These are phyloP conservation scores for Prunus yedoensis DNA, from an alignment of 331 rosid species.

Conservation along the genomic window DNA sequence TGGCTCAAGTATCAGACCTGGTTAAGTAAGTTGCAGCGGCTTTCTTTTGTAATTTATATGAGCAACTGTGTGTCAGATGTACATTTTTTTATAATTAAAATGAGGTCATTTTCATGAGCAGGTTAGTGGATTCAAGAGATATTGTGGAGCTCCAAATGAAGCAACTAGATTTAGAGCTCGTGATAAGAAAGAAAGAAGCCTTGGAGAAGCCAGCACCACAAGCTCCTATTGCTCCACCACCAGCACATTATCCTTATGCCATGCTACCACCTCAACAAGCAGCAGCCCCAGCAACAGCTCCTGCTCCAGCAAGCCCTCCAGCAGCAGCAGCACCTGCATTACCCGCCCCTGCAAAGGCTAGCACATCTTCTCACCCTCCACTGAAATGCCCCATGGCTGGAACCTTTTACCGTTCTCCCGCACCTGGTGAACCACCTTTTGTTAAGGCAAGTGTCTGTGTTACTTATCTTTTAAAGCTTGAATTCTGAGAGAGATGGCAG, in stretches of 20 bases:
- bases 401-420: slow-evolving; percentile 75
- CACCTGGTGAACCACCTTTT: slow-evolving; percentile 81
- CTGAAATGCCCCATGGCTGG: slow-evolving; percentile 95
- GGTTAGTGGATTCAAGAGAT: slow-evolving; percentile 95
- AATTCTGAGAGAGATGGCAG: not conserved
- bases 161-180: slow-evolving; percentile 74
- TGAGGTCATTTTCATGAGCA: slow-evolving; percentile 34
- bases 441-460: slow-evolving; percentile 55
- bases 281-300: slow-evolving; percentile 32
- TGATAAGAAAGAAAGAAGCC: slow-evolving; percentile 79
- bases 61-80: slow-evolving; percentile 9
- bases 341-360: slow-evolving; percentile 54
- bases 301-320: slow-evolving; percentile 29
- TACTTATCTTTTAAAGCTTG: not conserved
- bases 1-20: slow-evolving; percentile 81
- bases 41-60: slow-evolving; percentile 1
- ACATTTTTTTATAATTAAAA: not conserved
- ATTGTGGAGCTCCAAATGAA: slow-evolving; percentile 75
- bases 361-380: slow-evolving; percentile 64
- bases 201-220: slow-evolving; percentile 46
- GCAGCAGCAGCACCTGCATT: slow-evolving; percentile 34
- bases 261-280: slow-evolving; percentile 47
- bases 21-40: slow-evolving; percentile 57
- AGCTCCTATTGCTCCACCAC: slow-evolving; percentile 23
- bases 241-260: slow-evolving; percentile 28